Evolutionary conservation across 2,329 filamentous ascomycete species (phyloP).

Genomic region (Simplicillium sp.): DNA sequence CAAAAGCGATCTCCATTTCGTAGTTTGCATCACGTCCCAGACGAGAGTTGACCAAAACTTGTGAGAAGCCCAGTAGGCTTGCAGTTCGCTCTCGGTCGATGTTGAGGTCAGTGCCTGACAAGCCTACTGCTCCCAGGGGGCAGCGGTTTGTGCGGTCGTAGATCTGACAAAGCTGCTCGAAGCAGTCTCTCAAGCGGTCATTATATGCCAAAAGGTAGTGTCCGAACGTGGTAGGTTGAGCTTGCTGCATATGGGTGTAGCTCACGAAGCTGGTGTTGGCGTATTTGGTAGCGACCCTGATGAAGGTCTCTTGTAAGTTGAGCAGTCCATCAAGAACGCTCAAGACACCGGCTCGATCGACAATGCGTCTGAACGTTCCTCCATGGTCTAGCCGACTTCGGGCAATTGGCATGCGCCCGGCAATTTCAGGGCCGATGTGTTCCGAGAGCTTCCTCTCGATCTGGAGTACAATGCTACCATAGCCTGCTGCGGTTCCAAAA

Average conservation of each 20-base stretch:
- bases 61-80: slow-evolving; percentile 2
- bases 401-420: slow-evolving; percentile 1
- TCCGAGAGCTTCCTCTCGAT: slow-evolving; percentile 1
- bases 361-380: slow-evolving; percentile 1
- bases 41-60: slow-evolving; percentile 1
- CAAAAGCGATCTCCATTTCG: slow-evolving; percentile 3
- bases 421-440: slow-evolving; percentile 1
- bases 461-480: slow-evolving; percentile 4
- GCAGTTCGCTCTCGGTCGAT: slow-evolving; percentile 5
- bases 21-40: slow-evolving; percentile 5
- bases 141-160: slow-evolving; percentile 5
- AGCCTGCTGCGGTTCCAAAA: background rate
- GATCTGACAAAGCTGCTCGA: slow-evolving; percentile 4
- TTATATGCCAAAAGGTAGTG: slow-evolving; percentile 3
- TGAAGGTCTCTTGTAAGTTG: slow-evolving; percentile 33
- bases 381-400: slow-evolving; percentile 2
- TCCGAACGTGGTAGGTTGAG: background rate
- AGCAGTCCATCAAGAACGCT: background rate
- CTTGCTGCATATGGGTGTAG: slow-evolving; percentile 4
- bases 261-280: slow-evolving; percentile 10
- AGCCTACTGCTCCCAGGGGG: slow-evolving; percentile 4
- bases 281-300: slow-evolving; percentile 55
- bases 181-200: slow-evolving; percentile 6
- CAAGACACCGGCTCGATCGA: background rate
- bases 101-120: slow-evolving; percentile 3